Evolutionary conservation across 2,329 filamentous ascomycete genomes (phyloP).

Genomic region (Aureobasidium uvarum): DNA sequence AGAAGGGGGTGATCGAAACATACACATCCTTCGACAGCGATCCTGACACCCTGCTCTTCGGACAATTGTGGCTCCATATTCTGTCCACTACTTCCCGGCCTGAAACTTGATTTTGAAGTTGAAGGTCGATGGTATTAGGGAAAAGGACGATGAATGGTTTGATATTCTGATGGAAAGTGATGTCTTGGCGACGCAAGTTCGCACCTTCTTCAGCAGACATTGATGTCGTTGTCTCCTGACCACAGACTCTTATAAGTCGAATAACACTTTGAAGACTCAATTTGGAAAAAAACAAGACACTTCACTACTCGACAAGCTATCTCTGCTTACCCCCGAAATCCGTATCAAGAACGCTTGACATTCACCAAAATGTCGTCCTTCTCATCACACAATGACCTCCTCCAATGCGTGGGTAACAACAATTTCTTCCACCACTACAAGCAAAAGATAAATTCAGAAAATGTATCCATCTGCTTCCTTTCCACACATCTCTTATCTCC

Average conservation of each 20-base stretch:
- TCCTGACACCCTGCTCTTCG: constrained; percentile 56
- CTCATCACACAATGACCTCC: constrained; percentile 9
- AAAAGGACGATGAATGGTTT: neutral
- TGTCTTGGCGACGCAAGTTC: constrained; percentile 13
- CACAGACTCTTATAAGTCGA: too few relatives aligned
- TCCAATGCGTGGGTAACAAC: constrained; percentile 17
- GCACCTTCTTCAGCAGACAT: neutral
- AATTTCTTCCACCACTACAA: constrained; percentile 20
- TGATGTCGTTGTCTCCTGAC: neutral
- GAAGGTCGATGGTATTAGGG: neutral
- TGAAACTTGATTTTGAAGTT: neutral
- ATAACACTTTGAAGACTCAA: neutral
- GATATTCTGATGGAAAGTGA: neutral
- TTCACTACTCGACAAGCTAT: neutral
- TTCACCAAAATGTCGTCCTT: neutral
- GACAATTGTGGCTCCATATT: constrained; percentile 15
- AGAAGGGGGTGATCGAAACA: constrained; percentile 37
- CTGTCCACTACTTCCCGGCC: neutral
- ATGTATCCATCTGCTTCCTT: neutral
- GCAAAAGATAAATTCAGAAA: constrained; percentile 9
- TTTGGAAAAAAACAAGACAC: too few relatives aligned
- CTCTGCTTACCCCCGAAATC: neutral
- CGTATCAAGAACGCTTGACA: neutral
- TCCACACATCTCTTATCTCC: too few relatives aligned
- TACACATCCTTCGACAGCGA: constrained; percentile 87